Conservation (phyloP, 2,329 filamentous ascomycete species). For the Sporothrix globosa region DNA sequence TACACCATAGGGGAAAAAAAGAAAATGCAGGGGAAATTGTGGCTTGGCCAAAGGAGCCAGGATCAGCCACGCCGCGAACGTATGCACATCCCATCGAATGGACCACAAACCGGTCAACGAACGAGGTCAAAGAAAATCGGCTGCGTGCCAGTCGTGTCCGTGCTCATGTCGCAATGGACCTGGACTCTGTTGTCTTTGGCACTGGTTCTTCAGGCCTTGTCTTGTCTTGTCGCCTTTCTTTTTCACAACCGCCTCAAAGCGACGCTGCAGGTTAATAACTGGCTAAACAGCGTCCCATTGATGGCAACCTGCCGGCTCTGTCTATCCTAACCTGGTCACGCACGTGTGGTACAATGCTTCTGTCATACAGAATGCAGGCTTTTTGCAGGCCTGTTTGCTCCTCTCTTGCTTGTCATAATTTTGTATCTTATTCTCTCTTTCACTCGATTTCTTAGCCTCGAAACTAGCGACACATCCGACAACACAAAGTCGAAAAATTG, state of each 20-base stretch:
- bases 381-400: too few species aligned
- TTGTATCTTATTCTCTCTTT: background rate
- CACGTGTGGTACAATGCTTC: background rate
- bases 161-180: background rate
- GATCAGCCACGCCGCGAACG: slow-evolving; percentile 4
- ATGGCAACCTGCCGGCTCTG: slow-evolving; percentile 1
- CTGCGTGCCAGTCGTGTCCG: background rate
- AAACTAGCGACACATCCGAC: slow-evolving; percentile 2
- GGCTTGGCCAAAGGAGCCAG: slow-evolving; percentile 18
- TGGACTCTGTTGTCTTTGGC: background rate
- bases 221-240: too few species aligned
- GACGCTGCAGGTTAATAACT: background rate
- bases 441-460: background rate
- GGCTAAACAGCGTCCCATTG: slow-evolving; percentile 22
- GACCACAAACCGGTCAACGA: slow-evolving; percentile 4
- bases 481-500: background rate
- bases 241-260: slow-evolving; percentile 12
- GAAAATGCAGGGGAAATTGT: background rate
- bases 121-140: background rate
- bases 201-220: background rate
- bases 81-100: background rate
- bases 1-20: background rate
- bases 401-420: too few species aligned
- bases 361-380: background rate
- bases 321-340: slow-evolving; percentile 2